Percentiles rank a stretch among this genome's conserved stretches.
phyloP scores from a whole-genome alignment of 768 basidiomycete species.

The Kwoniella pini region DNA sequence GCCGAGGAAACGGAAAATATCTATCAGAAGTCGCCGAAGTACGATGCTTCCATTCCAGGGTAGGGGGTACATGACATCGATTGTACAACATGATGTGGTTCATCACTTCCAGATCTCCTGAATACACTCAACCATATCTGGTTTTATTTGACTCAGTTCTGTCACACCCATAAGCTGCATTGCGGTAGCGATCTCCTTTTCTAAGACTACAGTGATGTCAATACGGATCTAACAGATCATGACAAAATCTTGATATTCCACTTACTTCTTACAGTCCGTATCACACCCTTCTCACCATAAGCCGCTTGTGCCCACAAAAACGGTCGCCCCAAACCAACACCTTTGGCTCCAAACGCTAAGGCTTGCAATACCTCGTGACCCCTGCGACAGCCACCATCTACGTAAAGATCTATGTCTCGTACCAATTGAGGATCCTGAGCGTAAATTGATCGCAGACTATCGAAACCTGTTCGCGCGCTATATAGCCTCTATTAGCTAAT shows the following conservation, averaged over 20 bases:
- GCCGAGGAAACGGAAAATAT: no score
- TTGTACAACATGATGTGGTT: neutral
- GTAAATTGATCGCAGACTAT: conserved; percentile 57
- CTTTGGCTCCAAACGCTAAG: conserved; percentile 64
- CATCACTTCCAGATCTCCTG: conserved; percentile 41
- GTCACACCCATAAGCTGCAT: conserved; percentile 50
- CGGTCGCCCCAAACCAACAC: conserved; percentile 54
- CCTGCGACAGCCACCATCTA: conserved; percentile 78
- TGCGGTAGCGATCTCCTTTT: conserved; percentile 50
- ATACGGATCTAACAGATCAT: no score
- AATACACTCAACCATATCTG: conserved; percentile 49
- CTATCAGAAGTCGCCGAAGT: no score
- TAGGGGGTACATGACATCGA: no score
- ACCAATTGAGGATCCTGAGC: conserved; percentile 47
- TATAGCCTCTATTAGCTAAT: no score
- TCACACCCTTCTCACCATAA: conserved; percentile 56
- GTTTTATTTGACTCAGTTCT: conserved; percentile 39
- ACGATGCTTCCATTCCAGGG: no score
- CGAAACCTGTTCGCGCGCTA: conserved; percentile 55
- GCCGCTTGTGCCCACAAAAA: conserved; percentile 56
- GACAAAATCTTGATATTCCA: no score
- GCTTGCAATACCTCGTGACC: conserved; percentile 89
- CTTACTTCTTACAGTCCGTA: conserved; percentile 51
- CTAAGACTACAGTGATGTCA: conserved; percentile 49
- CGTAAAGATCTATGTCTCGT: conserved; percentile 63